These are phyloP conservation scores for Neofusicoccum laricinum DNA, from an alignment of 2,329 filamentous ascomycete species.

Conservation along the genomic window DNA sequence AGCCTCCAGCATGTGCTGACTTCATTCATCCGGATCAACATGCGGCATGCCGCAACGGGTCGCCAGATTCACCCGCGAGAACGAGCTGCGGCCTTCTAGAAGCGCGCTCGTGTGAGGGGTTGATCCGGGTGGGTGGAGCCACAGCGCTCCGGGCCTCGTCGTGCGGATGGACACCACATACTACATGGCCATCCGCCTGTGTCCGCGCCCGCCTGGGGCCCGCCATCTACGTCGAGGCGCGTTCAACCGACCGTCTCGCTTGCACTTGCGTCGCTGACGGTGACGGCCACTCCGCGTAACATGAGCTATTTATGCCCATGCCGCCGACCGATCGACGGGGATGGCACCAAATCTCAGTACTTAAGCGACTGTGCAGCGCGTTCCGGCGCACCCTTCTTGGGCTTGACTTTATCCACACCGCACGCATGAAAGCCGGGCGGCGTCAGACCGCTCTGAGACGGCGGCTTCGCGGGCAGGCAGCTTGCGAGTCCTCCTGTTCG, in stretches of 20 bases:
- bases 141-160: background rate
- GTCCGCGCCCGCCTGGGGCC: background rate
- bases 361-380: background rate
- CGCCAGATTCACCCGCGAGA: background rate
- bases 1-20: background rate
- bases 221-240: slow-evolving; percentile 1
- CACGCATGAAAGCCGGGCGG: background rate
- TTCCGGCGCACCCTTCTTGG: background rate
- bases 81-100: slow-evolving; percentile 1
- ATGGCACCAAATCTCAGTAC: background rate
- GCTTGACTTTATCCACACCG: slow-evolving; percentile 6
- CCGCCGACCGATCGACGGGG: background rate
- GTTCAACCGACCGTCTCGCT: background rate
- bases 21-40: slow-evolving; percentile 5
- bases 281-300: background rate
- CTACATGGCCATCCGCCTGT: background rate
- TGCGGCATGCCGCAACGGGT: background rate
- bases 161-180: background rate
- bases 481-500: background rate
- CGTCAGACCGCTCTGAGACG: slow-evolving; percentile 3
- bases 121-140: background rate
- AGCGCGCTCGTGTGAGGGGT: background rate
- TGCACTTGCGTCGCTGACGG: background rate
- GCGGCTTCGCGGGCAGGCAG: background rate
- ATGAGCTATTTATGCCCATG: slow-evolving; percentile 9